These are phyloP conservation scores for Xanthoconium purpureum DNA, from an alignment of 768 basidiomycete genomes.

Conservation along the genomic window DNA sequence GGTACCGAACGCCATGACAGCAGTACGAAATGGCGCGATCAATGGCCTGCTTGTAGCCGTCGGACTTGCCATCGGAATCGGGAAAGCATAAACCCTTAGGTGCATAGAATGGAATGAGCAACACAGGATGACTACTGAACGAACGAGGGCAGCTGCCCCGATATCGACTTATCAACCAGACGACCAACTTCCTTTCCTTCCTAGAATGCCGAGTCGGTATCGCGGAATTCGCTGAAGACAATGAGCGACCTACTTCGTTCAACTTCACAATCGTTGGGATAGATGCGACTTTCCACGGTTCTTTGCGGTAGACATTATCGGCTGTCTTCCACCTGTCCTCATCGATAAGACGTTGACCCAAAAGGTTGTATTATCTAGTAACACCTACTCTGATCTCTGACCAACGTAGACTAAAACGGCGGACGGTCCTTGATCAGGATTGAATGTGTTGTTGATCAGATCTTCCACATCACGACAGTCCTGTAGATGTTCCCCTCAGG, in stretches of 20 bases:
- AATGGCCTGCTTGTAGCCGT: neutral
- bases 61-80: too few relatives aligned
- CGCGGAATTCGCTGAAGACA: neutral
- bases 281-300: conserved; percentile 56
- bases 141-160: conserved; percentile 19
- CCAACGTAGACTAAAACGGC: conserved; percentile 71
- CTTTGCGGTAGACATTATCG: conserved; percentile 55
- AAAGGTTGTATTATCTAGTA: neutral
- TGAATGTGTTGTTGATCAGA: conserved; percentile 51
- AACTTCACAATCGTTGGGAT: conserved; percentile 69
- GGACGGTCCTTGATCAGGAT: conserved; percentile 40
- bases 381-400: conserved; percentile 55
- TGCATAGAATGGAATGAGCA: conserved; percentile 1
- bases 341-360: neutral
- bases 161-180: conserved; percentile 29
- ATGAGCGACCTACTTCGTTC: conserved; percentile 45
- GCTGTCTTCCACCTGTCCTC: conserved; percentile 61
- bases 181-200: conserved; percentile 27
- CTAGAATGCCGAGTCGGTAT: conserved; percentile 11
- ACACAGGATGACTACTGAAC: conserved; percentile 10
- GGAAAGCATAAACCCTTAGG: neutral
- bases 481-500: conserved; percentile 35
- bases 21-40: neutral
- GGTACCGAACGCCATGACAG: neutral
- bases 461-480: conserved; percentile 66